phyloP scores from a whole-genome alignment of 2,329 filamentous ascomycete genomes.

The Trichoderma sp. region DNA sequence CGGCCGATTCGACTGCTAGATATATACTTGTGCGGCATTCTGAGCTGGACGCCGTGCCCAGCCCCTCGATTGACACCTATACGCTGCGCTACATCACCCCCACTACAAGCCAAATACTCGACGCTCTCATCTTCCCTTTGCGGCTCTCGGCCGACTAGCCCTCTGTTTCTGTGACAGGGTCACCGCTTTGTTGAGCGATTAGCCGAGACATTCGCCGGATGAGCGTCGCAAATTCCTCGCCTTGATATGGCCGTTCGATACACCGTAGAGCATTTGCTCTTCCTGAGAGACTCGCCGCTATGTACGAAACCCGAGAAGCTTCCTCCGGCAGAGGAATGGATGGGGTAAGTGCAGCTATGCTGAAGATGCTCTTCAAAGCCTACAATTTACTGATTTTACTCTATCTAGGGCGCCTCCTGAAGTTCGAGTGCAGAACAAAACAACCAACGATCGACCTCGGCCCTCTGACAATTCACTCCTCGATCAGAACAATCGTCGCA shows the following conservation, averaged over 20 bases:
- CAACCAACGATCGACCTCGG: slow-evolving; percentile 47
- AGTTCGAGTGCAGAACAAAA: slow-evolving; percentile 48
- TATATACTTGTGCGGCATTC: background rate
- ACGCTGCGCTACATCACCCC: slow-evolving; percentile 2
- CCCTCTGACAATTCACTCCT: slow-evolving; percentile 48
- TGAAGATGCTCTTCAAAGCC: background rate
- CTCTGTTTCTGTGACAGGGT: background rate
- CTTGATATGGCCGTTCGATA: slow-evolving; percentile 65
- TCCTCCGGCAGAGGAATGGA: slow-evolving; percentile 90
- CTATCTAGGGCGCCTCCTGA: slow-evolving; percentile 48
- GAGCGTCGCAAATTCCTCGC: slow-evolving; percentile 40
- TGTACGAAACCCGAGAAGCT: slow-evolving; percentile 77
- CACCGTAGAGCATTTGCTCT: slow-evolving; percentile 72
- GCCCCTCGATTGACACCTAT: slow-evolving; percentile 10
- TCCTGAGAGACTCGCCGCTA: slow-evolving; percentile 78
- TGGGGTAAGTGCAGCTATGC: slow-evolving; percentile 77
- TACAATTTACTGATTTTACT: background rate
- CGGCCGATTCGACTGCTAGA: background rate
- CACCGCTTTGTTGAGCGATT: slow-evolving; percentile 6
- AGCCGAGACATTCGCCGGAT: slow-evolving; percentile 36
- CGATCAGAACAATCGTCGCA: slow-evolving; percentile 55
- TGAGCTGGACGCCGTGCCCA: background rate
- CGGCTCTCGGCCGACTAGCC: slow-evolving; percentile 4
- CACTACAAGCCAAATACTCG: background rate
- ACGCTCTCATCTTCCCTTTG: background rate